phyloP scores from a whole-genome alignment of 2,329 filamentous ascomycete species.

The Botrytis squamosa region DNA sequence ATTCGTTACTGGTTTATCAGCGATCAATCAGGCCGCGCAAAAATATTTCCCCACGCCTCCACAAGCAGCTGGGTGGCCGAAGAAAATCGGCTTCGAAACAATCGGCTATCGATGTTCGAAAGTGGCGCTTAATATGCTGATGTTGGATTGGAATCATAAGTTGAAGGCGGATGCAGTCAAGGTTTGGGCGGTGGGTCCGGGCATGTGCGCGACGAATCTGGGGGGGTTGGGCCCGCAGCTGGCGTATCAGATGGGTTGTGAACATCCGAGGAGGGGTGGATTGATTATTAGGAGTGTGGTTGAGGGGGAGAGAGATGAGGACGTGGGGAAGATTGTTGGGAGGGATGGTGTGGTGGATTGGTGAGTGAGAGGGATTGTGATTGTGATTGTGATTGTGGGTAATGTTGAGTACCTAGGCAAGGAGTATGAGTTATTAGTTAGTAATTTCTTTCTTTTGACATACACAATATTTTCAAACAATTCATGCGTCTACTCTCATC shows the following conservation, averaged over 20 bases:
- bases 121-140: slow-evolving; percentile 50
- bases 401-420: neutral
- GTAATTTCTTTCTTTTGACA: too few species aligned
- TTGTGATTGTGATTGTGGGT: neutral
- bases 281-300: slow-evolving; percentile 43
- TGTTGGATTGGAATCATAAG: slow-evolving; percentile 46
- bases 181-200: slow-evolving; percentile 49
- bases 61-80: slow-evolving; percentile 45
- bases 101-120: slow-evolving; percentile 46
- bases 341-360: slow-evolving; percentile 18
- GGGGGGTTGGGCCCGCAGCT: slow-evolving; percentile 36
- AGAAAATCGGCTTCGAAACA: slow-evolving; percentile 34
- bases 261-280: slow-evolving; percentile 42
- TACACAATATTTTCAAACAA: too few species aligned
- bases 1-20: slow-evolving; percentile 47
- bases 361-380: neutral
- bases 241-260: slow-evolving; percentile 31
- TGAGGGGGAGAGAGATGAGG: slow-evolving; percentile 44
- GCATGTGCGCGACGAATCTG: slow-evolving; percentile 49
- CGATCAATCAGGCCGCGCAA: slow-evolving; percentile 37
- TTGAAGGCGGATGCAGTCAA: slow-evolving; percentile 51
- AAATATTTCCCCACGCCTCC: slow-evolving; percentile 27
- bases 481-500: too few species aligned
- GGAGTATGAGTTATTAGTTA: too few species aligned
- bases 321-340: slow-evolving; percentile 43